A percentile compares a stretch with the other conserved stretches of the same genome.
phyloP scores from a whole-genome alignment of 495 filamentous ascomycete species.

The Corynascus novoguineensis region DNA sequence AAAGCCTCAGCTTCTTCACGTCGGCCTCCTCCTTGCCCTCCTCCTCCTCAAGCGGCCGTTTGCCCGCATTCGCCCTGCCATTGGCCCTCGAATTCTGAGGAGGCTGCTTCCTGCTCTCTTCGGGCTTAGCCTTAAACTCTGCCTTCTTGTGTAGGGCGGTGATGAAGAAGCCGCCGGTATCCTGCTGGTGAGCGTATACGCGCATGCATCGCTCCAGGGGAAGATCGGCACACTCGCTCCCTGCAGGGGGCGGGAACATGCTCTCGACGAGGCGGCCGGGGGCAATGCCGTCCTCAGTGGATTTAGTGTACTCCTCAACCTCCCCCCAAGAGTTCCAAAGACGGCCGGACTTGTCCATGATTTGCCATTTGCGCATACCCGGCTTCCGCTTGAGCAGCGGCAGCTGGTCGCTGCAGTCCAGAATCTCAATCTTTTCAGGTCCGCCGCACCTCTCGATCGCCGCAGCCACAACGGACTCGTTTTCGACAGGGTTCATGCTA shows the following conservation, averaged over 20 bases:
- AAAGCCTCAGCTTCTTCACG: constrained; percentile 35
- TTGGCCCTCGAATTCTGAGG: constrained; percentile 39
- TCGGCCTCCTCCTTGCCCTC: constrained; percentile 30
- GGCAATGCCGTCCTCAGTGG: constrained; percentile 49
- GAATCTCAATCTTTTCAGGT: constrained; percentile 66
- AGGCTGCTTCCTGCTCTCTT: constrained; percentile 55
- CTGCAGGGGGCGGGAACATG: constrained; percentile 70
- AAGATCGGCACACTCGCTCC: constrained; percentile 50
- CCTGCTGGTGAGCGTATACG: constrained; percentile 89
- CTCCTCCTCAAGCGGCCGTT: constrained; percentile 27
- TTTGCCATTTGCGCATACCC: constrained; percentile 73
- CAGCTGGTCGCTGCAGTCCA: constrained; percentile 74
- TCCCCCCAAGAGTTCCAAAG: constrained; percentile 75
- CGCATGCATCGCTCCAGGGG: constrained; percentile 86
- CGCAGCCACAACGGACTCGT: constrained; percentile 79
- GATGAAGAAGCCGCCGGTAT: constrained; percentile 97
- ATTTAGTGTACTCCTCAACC: constrained; percentile 57
- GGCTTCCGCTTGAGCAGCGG: constrained; percentile 66
- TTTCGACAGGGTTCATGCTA: constrained; percentile 95
- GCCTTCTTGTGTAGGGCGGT: constrained; percentile 83
- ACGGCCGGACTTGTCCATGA: constrained; percentile 75
- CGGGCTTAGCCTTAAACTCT: constrained; percentile 80
- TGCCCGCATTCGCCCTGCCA: constrained; percentile 39
- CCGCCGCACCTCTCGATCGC: constrained; percentile 92
- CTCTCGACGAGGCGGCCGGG: constrained; percentile 60